phyloP scores from a whole-genome alignment of 768 basidiomycete genomes.

The Cytidiella melzeri region DNA sequence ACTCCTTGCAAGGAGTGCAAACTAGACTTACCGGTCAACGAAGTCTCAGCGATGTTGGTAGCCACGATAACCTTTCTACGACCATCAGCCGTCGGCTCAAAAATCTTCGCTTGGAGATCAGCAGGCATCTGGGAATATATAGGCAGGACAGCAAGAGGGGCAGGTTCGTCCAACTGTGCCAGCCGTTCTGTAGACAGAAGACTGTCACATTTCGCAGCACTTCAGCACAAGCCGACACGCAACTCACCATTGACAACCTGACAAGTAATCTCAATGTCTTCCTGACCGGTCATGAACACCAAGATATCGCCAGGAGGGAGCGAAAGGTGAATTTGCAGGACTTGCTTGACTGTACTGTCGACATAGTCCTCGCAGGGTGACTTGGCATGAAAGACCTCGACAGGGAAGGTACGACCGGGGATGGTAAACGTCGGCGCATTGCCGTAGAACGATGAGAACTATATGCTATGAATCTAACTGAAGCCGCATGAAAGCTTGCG shows the following conservation, averaged over 20 bases:
- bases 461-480: too few species aligned
- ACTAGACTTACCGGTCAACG: slow-evolving; percentile 67
- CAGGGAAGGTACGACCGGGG: slow-evolving; percentile 92
- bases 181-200: slow-evolving; percentile 63
- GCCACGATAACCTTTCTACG: slow-evolving; percentile 96
- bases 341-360: slow-evolving; percentile 96
- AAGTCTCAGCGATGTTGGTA: slow-evolving; percentile 98
- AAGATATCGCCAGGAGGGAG: slow-evolving; percentile 91
- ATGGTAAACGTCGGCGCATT: slow-evolving; percentile 95
- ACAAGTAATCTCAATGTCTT: slow-evolving; percentile 97
- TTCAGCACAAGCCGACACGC: not conserved
- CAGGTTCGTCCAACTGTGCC: slow-evolving; percentile 84
- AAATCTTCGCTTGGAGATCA: slow-evolving; percentile 97
- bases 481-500: too few species aligned
- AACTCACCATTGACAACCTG: slow-evolving; percentile 80
- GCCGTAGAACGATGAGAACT: slow-evolving; percentile 96
- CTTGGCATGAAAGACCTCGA: slow-evolving; percentile 93
- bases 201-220: not conserved
- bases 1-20: not conserved
- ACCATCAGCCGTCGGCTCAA: slow-evolving; percentile 90
- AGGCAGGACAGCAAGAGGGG: slow-evolving; percentile 84
- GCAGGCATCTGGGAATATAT: slow-evolving; percentile 99
- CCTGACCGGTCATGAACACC: slow-evolving; percentile 99
- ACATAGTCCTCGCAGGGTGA: slow-evolving; percentile 99
- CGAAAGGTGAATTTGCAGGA: slow-evolving; percentile 93